These are phyloP conservation scores for Eucalyptus erythrocorys DNA, from an alignment of 345 rosid genomes.

Conservation along the genomic window DNA sequence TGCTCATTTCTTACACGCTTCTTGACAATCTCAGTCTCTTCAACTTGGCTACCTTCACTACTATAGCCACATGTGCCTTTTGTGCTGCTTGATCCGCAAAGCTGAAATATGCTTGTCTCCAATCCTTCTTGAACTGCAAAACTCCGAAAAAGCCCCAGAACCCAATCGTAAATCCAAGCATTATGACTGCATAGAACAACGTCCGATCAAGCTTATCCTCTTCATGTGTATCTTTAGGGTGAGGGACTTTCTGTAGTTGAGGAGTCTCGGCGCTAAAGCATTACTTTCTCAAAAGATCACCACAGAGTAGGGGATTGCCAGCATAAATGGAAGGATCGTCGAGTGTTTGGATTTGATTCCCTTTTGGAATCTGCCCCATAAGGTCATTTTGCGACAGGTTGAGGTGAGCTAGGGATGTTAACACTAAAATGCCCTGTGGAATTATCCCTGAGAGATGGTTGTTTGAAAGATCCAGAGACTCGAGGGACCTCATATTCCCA, in stretches of 20 bases:
- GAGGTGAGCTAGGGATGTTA: not conserved
- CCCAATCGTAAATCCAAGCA: not conserved
- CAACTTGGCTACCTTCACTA: not conserved
- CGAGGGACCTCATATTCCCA: not conserved
- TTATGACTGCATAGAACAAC: not conserved
- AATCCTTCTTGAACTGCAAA: not conserved
- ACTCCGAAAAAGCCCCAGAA: not conserved
- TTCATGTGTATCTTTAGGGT: not conserved
- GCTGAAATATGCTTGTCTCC: not conserved
- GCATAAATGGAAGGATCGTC: not conserved
- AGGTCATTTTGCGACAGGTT: conserved; percentile 13
- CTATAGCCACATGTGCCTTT: not conserved
- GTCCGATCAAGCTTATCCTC: not conserved
- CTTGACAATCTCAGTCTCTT: not conserved
- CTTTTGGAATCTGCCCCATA: not conserved
- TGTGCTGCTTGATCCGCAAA: not conserved
- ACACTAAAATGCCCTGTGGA: not conserved
- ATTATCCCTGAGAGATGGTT: conserved; percentile 7
- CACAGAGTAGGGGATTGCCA: not conserved
- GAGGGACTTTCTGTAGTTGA: not conserved
- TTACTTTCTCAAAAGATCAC: not conserved
- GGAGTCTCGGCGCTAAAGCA: not conserved
- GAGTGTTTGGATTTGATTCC: not conserved
- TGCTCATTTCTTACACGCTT: not conserved
- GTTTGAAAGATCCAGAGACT: conserved; percentile 8